A percentile compares a stretch with the other conserved stretches of the same genome.
Conservation (phyloP, 1,284 basidiomycete species). For the Heterobasidion occidentale region DNA sequence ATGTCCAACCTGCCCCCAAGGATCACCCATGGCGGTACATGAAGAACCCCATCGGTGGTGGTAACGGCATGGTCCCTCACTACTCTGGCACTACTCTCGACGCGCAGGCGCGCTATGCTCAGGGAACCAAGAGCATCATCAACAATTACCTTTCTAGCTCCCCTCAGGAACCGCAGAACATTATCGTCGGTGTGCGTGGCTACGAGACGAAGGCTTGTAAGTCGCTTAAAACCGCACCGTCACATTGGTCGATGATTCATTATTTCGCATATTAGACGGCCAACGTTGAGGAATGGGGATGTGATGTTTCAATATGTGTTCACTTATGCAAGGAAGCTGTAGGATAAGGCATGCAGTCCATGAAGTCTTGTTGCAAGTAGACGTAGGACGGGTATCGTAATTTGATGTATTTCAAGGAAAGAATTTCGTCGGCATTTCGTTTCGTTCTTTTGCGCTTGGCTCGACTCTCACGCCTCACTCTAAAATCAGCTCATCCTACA, state of each 20-base stretch:
- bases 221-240: slow-evolving; percentile 15
- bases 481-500: too few species aligned
- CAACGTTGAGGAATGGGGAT: slow-evolving; percentile 5
- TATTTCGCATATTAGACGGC: background rate
- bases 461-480: too few species aligned
- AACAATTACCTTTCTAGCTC: slow-evolving; percentile 67
- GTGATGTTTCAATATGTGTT: too few species aligned
- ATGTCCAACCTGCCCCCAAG: slow-evolving; percentile 78
- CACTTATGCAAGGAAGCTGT: too few species aligned
- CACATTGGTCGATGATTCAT: too few species aligned
- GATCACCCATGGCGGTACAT: slow-evolving; percentile 85
- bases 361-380: too few species aligned
- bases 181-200: slow-evolving; percentile 67
- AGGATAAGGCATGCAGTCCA: too few species aligned
- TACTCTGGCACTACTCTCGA: slow-evolving; percentile 89
- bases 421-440: too few species aligned
- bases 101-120: slow-evolving; percentile 85
- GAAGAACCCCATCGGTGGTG: slow-evolving; percentile 74
- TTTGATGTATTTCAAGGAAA: too few species aligned
- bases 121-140: slow-evolving; percentile 75
- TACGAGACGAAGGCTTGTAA: slow-evolving; percentile 63
- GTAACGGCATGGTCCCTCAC: slow-evolving; percentile 84
- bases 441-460: too few species aligned
- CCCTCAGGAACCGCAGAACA: slow-evolving; percentile 70
- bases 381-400: too few species aligned